These are phyloP conservation scores for Sicyos baderoa DNA, from an alignment of 306 rosid genomes.

Conservation along the genomic window DNA sequence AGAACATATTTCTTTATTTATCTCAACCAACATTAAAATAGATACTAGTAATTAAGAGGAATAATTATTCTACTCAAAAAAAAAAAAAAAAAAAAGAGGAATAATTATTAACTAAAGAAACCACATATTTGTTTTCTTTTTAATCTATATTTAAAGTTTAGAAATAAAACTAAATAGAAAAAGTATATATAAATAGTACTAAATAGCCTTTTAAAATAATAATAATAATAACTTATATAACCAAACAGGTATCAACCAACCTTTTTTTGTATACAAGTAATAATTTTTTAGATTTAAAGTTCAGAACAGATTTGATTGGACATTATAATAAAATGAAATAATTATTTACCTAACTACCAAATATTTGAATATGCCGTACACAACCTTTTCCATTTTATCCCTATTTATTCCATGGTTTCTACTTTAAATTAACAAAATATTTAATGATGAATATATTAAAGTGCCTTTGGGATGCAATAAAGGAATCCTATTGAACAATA, in stretches of 20 bases:
- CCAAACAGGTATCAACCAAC: no score
- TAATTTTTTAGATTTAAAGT: not conserved
- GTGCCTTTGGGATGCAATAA: no score
- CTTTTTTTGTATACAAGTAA: no score
- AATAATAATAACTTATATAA: no score
- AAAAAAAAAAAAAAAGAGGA: no score
- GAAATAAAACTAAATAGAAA: not conserved
- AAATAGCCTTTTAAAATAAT: no score
- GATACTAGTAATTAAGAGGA: no score
- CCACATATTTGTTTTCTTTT: not conserved
- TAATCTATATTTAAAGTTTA: not conserved
- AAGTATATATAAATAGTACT: no score
- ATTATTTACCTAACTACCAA: not conserved
- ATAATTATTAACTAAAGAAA: not conserved
- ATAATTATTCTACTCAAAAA: no score
- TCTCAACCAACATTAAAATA: no score
- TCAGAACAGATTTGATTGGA: not conserved
- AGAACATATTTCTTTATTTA: no score
- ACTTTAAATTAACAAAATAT: not conserved
- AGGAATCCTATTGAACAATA: not conserved
- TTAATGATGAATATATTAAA: not conserved
- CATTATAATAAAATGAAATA: not conserved
- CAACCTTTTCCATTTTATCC: not conserved
- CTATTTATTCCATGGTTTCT: no score
- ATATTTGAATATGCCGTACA: not conserved